Conservation (phyloP, 176 grass and related monocot genomes). For the Eragrostis nindensis region DNA sequence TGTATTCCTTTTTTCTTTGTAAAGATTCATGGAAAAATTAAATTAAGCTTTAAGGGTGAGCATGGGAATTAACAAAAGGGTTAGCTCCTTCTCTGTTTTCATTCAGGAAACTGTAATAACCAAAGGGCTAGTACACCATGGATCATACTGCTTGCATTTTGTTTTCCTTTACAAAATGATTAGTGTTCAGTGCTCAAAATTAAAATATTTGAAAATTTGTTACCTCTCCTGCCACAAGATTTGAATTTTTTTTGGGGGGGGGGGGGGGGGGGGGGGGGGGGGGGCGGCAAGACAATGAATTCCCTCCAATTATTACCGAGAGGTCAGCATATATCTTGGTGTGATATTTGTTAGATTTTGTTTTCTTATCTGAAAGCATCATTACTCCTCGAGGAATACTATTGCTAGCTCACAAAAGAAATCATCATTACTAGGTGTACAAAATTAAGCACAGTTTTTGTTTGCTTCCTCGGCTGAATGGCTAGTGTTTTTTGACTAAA, state of each 20-base stretch:
- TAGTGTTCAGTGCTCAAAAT: too few species aligned
- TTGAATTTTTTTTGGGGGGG: too few species aligned
- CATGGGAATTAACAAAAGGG: too few species aligned
- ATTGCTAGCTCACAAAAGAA: too few species aligned
- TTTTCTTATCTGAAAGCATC: not conserved
- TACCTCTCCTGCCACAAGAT: too few species aligned
- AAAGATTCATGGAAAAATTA: not conserved
- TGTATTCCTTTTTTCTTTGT: too few species aligned
- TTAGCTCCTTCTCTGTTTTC: not conserved
- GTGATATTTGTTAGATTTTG: conserved; percentile 11
- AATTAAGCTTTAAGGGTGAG: not conserved
- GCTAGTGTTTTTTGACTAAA: conserved; percentile 11
- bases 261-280: too few species aligned
- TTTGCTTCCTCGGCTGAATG: not conserved
- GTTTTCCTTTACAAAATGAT: not conserved
- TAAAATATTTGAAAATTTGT: not conserved
- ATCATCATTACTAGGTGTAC: too few species aligned
- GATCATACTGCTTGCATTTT: conserved; percentile 13
- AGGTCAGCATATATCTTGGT: not conserved
- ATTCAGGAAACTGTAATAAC: not conserved
- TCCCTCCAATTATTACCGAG: not conserved
- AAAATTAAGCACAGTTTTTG: not conserved
- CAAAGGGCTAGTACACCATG: not conserved
- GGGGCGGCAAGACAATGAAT: too few species aligned
- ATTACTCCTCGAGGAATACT: too few species aligned